phyloP scores from a whole-genome alignment of 345 rosid genomes.

The Atalantia buxifolia region DNA sequence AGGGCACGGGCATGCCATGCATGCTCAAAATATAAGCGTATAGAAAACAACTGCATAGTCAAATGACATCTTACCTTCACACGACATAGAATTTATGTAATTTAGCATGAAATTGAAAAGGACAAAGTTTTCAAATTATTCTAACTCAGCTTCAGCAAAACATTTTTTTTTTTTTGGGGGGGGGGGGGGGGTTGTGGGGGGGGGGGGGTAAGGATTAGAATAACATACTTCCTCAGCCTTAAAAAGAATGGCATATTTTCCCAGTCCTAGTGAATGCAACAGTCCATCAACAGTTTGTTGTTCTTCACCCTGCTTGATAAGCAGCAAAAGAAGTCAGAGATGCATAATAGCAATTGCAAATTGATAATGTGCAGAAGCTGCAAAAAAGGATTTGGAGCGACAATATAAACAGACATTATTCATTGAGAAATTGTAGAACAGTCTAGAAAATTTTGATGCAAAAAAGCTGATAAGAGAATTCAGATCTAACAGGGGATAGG shows the following conservation, averaged over 20 bases:
- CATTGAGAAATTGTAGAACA: neutral
- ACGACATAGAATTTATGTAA: neutral
- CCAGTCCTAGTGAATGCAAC: conserved; percentile 70
- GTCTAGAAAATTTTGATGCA: neutral
- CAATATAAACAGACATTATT: neutral
- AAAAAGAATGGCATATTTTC: conserved; percentile 63
- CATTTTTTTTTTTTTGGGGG: neutral
- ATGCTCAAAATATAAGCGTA: neutral
- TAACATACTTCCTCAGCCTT: conserved; percentile 92
- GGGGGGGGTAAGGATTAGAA: neutral
- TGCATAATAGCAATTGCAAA: neutral
- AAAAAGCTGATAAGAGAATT: neutral
- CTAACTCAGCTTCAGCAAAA: neutral
- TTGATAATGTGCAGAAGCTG: neutral
- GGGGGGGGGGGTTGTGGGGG: no score
- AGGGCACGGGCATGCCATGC: neutral
- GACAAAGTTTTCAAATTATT: neutral
- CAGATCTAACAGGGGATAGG: neutral
- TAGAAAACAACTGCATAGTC: neutral
- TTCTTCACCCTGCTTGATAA: conserved; percentile 53
- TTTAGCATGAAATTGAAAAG: neutral
- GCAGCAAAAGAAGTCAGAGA: conserved; percentile 8
- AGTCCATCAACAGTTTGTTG: conserved; percentile 78
- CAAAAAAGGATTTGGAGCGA: neutral
- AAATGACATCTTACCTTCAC: neutral